These are phyloP conservation scores for Cadophora gregata DNA, from an alignment of 2,329 filamentous ascomycete genomes.

Conservation along the genomic window DNA sequence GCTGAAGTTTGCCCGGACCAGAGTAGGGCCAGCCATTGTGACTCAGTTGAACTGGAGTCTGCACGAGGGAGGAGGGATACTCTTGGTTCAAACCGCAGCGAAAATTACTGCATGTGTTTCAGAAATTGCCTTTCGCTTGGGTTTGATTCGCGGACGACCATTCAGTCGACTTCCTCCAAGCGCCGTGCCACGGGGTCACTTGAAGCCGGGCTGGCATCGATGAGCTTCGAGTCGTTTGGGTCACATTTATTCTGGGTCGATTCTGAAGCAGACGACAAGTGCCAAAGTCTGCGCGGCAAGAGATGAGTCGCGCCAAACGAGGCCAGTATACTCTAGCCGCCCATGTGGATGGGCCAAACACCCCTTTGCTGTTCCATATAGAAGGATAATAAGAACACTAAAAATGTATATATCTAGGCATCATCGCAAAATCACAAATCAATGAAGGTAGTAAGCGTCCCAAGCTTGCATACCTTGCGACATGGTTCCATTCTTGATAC, in stretches of 20 bases:
- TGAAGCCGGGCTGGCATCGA: slow-evolving; percentile 13
- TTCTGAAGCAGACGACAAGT: neutral
- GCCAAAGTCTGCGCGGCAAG: neutral
- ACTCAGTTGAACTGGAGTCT: neutral
- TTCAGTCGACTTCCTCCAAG: slow-evolving; percentile 18
- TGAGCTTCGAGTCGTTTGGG: slow-evolving; percentile 8
- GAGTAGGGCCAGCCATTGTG: slow-evolving; percentile 15
- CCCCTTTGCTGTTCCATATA: neutral
- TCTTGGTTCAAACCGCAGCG: neutral
- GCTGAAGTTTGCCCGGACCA: neutral
- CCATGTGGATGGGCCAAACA: neutral
- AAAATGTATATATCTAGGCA: neutral
- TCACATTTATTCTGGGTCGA: neutral
- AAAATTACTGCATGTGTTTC: slow-evolving; percentile 23
- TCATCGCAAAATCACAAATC: neutral
- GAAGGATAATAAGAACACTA: neutral
- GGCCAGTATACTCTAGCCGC: neutral
- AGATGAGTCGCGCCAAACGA: slow-evolving; percentile 3
- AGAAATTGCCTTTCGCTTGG: slow-evolving; percentile 13
- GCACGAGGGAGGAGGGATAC: neutral
- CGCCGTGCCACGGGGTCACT: slow-evolving; percentile 26
- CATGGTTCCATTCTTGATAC: slow-evolving; percentile 7
- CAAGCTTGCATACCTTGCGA: neutral
- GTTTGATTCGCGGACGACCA: slow-evolving; percentile 19
- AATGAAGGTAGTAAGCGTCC: no score